Evolutionary conservation across 1,139 yeast genomes (phyloP), one percentile per base, ranked within the genome.

Genomic region (Sugiyamaella novakii): DNA sequence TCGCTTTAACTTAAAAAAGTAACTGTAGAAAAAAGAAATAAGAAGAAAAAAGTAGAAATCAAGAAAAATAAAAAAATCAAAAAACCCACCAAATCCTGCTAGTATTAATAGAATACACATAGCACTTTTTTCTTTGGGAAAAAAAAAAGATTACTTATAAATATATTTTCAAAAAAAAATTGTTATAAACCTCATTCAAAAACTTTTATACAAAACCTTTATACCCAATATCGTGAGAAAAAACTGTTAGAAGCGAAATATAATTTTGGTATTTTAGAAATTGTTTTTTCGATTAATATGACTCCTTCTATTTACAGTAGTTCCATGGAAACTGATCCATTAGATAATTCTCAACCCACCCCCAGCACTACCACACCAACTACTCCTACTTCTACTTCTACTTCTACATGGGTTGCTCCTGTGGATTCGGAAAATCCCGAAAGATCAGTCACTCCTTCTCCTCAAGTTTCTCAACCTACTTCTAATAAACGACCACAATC

Each of bases 401-500:
- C 35, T 25, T 27, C 43, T 6, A 24, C 43, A n/a, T 18, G 41
- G 22, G 30, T 19, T 10, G 8, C 37, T 34, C 15, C 40, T 2
- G 6, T 22, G 14, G 40, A 24, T 4, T 22, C 29, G 21, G 11
- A n/a, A 12, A 21, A 31, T 21, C 19, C 35, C 15, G 8, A 31
- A 31, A 21, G 8, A 18, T 17, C 12, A 11, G 18, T 31, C 7
- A 10, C 39, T 35, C 29, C 39, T n/a, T n/a, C n/a, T n/a, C n/a
- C n/a, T n/a, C n/a, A n/a, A n/a, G n/a, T n/a, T n/a, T n/a, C n/a
- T 35, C 28, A 11, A 22, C 24, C 33, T 3, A 30, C 29, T 8
- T 30, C 37, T 6, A 24, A 29, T 11, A 41, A 41, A 31, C 29
- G 45, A 14, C 43, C 43, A 11, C 45, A 41, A 21, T 41, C 37